phyloP scores from a whole-genome alignment of 108 stramenopile species.

The Cyclotella kingstonii region DNA sequence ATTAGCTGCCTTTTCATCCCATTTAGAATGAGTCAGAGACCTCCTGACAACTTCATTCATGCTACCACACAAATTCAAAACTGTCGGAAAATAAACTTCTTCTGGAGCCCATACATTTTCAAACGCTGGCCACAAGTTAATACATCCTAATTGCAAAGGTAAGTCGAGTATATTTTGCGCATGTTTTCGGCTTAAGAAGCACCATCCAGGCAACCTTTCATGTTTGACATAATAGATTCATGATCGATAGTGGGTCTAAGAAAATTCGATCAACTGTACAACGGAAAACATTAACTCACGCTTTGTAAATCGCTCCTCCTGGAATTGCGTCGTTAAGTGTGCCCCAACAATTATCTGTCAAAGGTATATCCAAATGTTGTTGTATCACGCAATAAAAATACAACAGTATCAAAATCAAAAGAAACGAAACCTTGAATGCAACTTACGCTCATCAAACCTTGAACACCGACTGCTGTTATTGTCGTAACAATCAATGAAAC shows the following conservation, averaged over 20 bases:
- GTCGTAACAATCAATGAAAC: conserved; percentile 44
- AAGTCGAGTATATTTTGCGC: conserved; percentile 45
- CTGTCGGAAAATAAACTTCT: conserved; percentile 58
- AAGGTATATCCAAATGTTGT: neutral
- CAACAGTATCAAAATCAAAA: neutral
- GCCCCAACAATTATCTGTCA: conserved; percentile 45
- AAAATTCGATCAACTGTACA: neutral
- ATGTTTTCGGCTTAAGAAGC: conserved; percentile 49
- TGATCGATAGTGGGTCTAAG: neutral
- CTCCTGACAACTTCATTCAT: conserved; percentile 29
- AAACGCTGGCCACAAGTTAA: conserved; percentile 58
- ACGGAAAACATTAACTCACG: conserved; percentile 15
- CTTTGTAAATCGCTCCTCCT: conserved; percentile 41
- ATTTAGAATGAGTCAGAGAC: conserved; percentile 44
- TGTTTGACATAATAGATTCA: neutral
- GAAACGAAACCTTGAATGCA: neutral
- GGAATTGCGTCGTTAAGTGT: conserved; percentile 37
- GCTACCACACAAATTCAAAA: conserved; percentile 36
- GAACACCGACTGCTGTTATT: conserved; percentile 38
- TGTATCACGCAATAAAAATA: neutral
- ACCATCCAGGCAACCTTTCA: conserved; percentile 53
- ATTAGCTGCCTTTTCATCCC: conserved; percentile 46
- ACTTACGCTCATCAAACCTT: conserved; percentile 56
- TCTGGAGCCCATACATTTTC: conserved; percentile 59
- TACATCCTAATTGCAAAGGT: conserved; percentile 32